phyloP scores from a whole-genome alignment of 768 basidiomycete species.

The Fistulinella prunicolor region DNA sequence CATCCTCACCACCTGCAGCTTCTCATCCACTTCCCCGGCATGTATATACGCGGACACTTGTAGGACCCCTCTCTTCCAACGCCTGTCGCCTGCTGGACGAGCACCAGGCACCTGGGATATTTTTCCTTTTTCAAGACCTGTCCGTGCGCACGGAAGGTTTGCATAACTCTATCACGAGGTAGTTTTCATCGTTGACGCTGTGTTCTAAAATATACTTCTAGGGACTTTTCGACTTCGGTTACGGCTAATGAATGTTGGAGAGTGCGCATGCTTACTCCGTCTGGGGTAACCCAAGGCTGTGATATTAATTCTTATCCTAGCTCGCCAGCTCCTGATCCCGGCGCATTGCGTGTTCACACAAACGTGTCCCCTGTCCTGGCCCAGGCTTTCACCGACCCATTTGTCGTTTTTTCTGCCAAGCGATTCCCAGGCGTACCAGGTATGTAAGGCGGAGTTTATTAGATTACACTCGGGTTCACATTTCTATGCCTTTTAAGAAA shows the following conservation, averaged over 20 bases:
- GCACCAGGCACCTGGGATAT: conserved; percentile 82
- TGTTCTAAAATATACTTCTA: conserved; percentile 30
- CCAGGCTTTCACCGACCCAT: conserved; percentile 77
- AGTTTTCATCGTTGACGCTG: conserved; percentile 20
- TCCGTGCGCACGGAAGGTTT: conserved; percentile 91
- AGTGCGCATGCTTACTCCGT: conserved; percentile 55
- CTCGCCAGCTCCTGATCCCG: conserved; percentile 69
- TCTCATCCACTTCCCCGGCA: conserved; percentile 56
- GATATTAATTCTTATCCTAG: conserved; percentile 37
- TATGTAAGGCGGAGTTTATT: conserved; percentile 34
- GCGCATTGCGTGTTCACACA: conserved; percentile 63
- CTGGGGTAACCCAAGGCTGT: conserved; percentile 16
- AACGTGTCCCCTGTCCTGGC: conserved; percentile 76
- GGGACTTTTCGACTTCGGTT: conserved; percentile 85
- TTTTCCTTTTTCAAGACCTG: conserved; percentile 93
- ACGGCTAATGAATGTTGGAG: conserved; percentile 86
- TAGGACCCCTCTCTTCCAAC: conserved; percentile 85
- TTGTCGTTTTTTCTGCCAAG: conserved; percentile 89
- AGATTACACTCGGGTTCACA: conserved; percentile 13
- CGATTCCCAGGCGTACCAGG: conserved; percentile 93
- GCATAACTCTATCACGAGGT: conserved; percentile 26
- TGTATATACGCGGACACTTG: conserved; percentile 81
- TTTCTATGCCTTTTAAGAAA: conserved; percentile 48
- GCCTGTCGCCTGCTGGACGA: conserved; percentile 84
- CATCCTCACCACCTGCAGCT: conserved; percentile 30